phyloP scores from a whole-genome alignment of 140 eudicot genomes.

The Oenanthe javanica region DNA sequence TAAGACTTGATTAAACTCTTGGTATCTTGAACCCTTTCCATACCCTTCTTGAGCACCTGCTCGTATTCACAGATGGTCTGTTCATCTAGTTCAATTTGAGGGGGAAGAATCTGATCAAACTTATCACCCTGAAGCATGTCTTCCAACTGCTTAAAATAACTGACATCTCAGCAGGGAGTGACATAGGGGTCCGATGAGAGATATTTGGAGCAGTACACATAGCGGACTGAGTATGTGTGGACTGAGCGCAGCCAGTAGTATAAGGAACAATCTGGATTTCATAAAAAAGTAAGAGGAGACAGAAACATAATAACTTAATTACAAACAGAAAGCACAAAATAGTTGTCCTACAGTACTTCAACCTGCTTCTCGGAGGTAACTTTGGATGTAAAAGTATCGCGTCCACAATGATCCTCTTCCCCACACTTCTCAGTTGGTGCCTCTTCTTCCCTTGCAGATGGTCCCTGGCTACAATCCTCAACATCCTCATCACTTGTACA shows the following conservation, averaged over 20 bases:
- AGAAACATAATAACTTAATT: background rate
- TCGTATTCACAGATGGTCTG: background rate
- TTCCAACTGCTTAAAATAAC: conserved; percentile 6
- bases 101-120: conserved; percentile 6
- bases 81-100: background rate
- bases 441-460: background rate
- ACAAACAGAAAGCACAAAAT: background rate
- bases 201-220: background rate
- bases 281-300: background rate
- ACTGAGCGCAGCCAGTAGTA: background rate
- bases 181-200: background rate
- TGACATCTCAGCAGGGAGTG: conserved; percentile 4
- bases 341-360: background rate
- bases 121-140: conserved; percentile 6
- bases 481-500: background rate
- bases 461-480: background rate
- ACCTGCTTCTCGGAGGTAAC: background rate
- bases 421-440: background rate
- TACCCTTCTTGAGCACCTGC: conserved; percentile 2
- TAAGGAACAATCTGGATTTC: background rate
- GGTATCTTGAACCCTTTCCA: background rate
- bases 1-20: background rate
- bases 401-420: background rate
- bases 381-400: background rate
- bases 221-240: background rate